Conservation (phyloP, 1,284 basidiomycete species). For the Vanrija sp. region DNA sequence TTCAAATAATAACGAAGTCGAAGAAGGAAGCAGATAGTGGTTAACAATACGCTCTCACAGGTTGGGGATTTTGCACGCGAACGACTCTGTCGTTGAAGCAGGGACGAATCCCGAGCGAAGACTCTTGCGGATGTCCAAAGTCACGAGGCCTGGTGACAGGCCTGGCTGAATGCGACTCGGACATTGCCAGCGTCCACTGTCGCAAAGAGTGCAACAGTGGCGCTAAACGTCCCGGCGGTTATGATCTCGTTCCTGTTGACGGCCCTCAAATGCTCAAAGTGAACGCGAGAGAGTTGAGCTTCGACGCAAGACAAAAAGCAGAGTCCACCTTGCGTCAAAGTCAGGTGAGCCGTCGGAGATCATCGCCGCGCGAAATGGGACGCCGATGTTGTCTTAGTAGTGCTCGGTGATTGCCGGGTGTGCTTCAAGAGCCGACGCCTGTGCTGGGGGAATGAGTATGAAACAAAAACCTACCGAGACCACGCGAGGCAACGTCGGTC, state of each 20-base stretch:
- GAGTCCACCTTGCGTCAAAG: slow-evolving; percentile 1
- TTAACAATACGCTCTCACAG: slow-evolving; percentile 21
- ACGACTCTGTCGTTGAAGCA: slow-evolving; percentile 11
- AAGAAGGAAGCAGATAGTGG: slow-evolving; percentile 14
- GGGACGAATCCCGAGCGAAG: slow-evolving; percentile 3
- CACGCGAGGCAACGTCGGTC: slow-evolving; percentile 96
- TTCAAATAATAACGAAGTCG: slow-evolving; percentile 13
- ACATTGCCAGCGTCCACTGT: background rate
- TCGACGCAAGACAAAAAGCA: slow-evolving; percentile 4
- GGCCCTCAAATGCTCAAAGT: slow-evolving; percentile 4
- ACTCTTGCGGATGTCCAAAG: slow-evolving; percentile 5
- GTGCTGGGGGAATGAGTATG: slow-evolving; percentile 25
- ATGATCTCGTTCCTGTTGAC: slow-evolving; percentile 14
- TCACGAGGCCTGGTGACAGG: slow-evolving; percentile 1
- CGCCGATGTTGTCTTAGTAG: slow-evolving; percentile 1
- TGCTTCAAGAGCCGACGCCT: slow-evolving; percentile 22
- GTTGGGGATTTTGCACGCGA: slow-evolving; percentile 17
- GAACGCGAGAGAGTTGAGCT: slow-evolving; percentile 2
- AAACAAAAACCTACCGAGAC: slow-evolving; percentile 81
- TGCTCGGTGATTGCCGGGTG: background rate
- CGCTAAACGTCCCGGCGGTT: slow-evolving; percentile 1
- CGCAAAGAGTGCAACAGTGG: background rate
- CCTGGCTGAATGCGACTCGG: background rate
- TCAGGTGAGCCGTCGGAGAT: slow-evolving; percentile 14
- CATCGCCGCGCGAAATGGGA: slow-evolving; percentile 4